phyloP scores from a whole-genome alignment of 176 grass and related monocot genomes.

The Phoenix roebelenii region DNA sequence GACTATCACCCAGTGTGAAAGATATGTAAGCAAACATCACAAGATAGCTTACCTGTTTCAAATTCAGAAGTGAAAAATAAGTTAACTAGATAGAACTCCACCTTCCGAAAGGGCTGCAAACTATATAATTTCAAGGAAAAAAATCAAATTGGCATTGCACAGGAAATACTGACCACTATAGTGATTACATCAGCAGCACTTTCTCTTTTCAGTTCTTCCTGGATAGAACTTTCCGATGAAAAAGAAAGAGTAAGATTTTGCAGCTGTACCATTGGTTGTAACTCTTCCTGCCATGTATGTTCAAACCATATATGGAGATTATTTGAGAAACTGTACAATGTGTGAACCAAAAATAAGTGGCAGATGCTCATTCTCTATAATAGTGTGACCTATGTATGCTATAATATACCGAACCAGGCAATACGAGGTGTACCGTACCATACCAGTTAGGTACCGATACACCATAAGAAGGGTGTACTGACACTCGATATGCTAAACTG shows the following conservation, averaged over 20 bases:
- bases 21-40: slow-evolving; percentile 99
- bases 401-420: no score
- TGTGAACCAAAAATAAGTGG: no score
- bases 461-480: no score
- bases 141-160: neutral
- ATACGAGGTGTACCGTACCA: no score
- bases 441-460: no score
- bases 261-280: slow-evolving; percentile 66
- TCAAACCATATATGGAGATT: slow-evolving; percentile 5
- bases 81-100: neutral
- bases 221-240: slow-evolving; percentile 93
- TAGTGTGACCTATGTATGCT: no score
- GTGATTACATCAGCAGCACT: slow-evolving; percentile 89
- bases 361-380: no score
- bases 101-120: no score
- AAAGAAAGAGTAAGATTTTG: slow-evolving; percentile 83
- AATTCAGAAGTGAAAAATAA: slow-evolving; percentile 30
- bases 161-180: slow-evolving; percentile 55
- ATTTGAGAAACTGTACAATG: no score
- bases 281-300: slow-evolving; percentile 56
- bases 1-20: slow-evolving; percentile 68
- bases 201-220: slow-evolving; percentile 86
- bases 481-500: no score
- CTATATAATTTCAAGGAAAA: no score
- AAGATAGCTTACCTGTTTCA: slow-evolving; percentile 89